These are phyloP conservation scores for Alnus glutinosa DNA, from an alignment of 306 rosid genomes.

Conservation along the genomic window DNA sequence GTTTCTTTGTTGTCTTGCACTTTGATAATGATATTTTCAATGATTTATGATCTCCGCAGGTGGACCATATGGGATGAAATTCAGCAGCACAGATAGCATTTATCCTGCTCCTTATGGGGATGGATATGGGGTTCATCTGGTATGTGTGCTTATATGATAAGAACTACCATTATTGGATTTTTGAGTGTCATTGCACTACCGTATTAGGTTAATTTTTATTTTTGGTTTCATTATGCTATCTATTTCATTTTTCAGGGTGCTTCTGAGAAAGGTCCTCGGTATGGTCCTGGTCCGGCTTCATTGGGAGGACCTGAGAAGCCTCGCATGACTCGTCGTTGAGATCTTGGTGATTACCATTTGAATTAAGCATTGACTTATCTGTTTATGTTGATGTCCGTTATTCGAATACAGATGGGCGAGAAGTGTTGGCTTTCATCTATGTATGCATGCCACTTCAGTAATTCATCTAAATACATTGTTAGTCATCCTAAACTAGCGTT, in stretches of 20 bases:
- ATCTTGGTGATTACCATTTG: slow-evolving; percentile 29
- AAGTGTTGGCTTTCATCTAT: slow-evolving; percentile 43
- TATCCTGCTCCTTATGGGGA: slow-evolving; percentile 61
- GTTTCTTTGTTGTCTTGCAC: slow-evolving; percentile 3
- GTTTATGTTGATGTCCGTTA: slow-evolving; percentile 34
- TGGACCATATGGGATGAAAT: slow-evolving; percentile 67
- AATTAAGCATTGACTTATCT: slow-evolving; percentile 31
- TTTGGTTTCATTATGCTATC: slow-evolving; percentile 11
- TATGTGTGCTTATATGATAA: slow-evolving; percentile 29
- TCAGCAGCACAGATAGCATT: slow-evolving; percentile 52
- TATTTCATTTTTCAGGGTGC: slow-evolving; percentile 52
- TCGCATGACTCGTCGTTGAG: slow-evolving; percentile 68
- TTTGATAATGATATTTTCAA: slow-evolving; percentile 1
- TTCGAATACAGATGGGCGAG: slow-evolving; percentile 29
- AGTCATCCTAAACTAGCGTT: slow-evolving; percentile 40
- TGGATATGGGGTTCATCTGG: slow-evolving; percentile 70
- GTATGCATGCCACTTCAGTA: slow-evolving; percentile 45
- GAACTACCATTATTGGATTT: not conserved
- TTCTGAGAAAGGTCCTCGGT: slow-evolving; percentile 57
- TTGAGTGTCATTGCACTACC: not conserved
- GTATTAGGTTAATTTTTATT: not conserved
- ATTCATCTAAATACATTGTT: slow-evolving; percentile 42
- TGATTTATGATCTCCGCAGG: slow-evolving; percentile 49
- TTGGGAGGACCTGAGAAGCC: slow-evolving; percentile 74
- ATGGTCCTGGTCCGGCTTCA: slow-evolving; percentile 59